Evolutionary conservation across 345 rosid species (phyloP).

Genomic region (Pugionium cornutum): DNA sequence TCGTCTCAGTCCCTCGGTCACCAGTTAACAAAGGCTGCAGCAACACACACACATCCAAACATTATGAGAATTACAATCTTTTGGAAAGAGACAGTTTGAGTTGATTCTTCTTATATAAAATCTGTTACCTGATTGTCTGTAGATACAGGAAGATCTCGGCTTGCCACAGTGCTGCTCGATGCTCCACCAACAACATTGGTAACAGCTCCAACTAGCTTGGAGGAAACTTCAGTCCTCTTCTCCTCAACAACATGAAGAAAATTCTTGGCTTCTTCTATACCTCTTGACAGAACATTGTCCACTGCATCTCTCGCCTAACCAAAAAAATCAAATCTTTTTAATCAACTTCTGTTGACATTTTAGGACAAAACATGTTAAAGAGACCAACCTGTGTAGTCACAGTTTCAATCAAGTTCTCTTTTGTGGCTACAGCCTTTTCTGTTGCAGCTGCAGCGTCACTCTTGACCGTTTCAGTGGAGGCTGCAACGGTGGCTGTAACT

Average conservation of each 20-base stretch:
- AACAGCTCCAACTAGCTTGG: constrained; percentile 34
- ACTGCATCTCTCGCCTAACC: constrained; percentile 34
- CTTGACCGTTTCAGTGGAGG: constrained; percentile 34
- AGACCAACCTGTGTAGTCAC: constrained; percentile 29
- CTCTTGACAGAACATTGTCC: constrained; percentile 31
- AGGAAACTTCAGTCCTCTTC: constrained; percentile 29
- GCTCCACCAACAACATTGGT: constrained; percentile 22
- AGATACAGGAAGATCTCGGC: constrained; percentile 36
- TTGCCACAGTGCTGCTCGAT: constrained; percentile 33
- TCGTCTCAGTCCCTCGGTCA: constrained; percentile 29
- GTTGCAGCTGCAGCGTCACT: constrained; percentile 26
- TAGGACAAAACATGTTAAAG: constrained; percentile 3
- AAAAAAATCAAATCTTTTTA: neutral
- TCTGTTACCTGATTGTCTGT: constrained; percentile 36
- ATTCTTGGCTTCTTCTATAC: constrained; percentile 34
- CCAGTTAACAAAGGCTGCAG: constrained; percentile 38
- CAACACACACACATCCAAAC: constrained; percentile 21
- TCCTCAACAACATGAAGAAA: constrained; percentile 27
- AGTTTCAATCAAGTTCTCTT: neutral
- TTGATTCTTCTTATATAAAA: neutral
- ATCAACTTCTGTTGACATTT: neutral
- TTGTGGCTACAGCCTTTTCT: neutral
- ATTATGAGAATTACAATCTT: constrained; percentile 14
- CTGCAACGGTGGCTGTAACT: constrained; percentile 19
- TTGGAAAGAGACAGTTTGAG: neutral